These are phyloP conservation scores for Aspergillus egyptiacus DNA, from an alignment of 495 filamentous ascomycete species.

Conservation along the genomic window DNA sequence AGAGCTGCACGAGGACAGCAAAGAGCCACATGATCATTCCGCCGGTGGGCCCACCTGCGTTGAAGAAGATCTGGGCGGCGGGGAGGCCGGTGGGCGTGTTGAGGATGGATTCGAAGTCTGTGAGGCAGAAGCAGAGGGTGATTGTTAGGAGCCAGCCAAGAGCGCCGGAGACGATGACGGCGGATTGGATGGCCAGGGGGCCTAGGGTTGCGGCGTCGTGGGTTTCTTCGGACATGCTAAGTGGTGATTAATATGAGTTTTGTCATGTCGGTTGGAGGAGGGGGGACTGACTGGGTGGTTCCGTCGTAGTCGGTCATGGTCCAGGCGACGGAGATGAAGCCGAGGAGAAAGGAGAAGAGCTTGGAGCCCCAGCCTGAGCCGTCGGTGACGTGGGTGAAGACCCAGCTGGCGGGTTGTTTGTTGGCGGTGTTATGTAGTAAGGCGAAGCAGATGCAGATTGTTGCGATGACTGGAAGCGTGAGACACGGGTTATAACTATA, in stretches of 20 bases:
- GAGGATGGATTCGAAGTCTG: conserved; percentile 58
- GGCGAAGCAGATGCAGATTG: conserved; percentile 56
- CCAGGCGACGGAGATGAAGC: conserved; percentile 69
- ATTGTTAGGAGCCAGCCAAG: conserved; percentile 63
- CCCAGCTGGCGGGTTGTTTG: conserved; percentile 57
- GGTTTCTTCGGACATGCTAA: conserved; percentile 67
- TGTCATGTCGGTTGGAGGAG: not conserved
- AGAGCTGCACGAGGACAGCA: conserved; percentile 64
- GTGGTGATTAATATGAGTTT: not conserved
- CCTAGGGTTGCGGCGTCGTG: conserved; percentile 63
- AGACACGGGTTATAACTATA: not conserved
- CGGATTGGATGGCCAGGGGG: conserved; percentile 57
- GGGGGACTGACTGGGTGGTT: conserved; percentile 54
- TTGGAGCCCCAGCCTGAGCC: conserved; percentile 63
- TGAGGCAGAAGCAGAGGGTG: conserved; percentile 63
- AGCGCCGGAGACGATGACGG: conserved; percentile 59
- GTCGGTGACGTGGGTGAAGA: conserved; percentile 61
- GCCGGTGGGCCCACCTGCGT: conserved; percentile 55
- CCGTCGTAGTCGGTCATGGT: conserved; percentile 74
- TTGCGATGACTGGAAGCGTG: conserved; percentile 40
- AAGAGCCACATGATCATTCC: conserved; percentile 65
- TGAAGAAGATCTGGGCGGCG: conserved; percentile 65
- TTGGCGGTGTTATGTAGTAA: conserved; percentile 58
- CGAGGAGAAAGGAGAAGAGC: conserved; percentile 58
- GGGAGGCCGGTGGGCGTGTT: conserved; percentile 57